Evolutionary conservation across 257 asterid genomes (phyloP).

Genomic region (Misopates orontium): DNA sequence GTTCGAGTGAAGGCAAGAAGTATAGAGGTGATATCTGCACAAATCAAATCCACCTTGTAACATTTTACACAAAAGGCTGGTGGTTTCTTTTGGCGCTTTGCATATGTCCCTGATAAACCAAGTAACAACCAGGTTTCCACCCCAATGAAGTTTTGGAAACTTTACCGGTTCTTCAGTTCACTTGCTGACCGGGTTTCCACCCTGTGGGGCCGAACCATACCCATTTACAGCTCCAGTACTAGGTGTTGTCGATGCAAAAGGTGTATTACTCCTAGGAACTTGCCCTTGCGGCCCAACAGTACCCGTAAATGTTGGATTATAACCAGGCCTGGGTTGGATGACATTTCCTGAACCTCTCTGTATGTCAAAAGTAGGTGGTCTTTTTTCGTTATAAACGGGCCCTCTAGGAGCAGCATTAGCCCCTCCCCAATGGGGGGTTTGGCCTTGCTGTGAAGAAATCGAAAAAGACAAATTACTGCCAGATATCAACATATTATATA

Average conservation of each 20-base stretch:
- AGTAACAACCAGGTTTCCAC: too few relatives aligned
- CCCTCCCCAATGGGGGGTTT: constrained; percentile 47
- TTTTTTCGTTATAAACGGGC: constrained; percentile 44
- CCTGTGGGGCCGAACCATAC: constrained; percentile 39
- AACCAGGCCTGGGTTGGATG: constrained; percentile 37
- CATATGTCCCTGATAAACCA: too few relatives aligned
- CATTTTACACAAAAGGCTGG: too few relatives aligned
- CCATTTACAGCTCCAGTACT: constrained; percentile 44
- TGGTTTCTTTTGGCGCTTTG: too few relatives aligned
- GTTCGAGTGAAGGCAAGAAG: too few relatives aligned
- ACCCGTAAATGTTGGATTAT: constrained; percentile 45
- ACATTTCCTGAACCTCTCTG: constrained; percentile 53
- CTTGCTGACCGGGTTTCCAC: constrained; percentile 55
- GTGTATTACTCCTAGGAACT: constrained; percentile 24
- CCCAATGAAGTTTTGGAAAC: too few relatives aligned
- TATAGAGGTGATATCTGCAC: too few relatives aligned
- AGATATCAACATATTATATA: background rate
- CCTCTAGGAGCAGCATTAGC: constrained; percentile 20
- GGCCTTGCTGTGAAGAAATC: constrained; percentile 46
- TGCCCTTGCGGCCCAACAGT: constrained; percentile 59
- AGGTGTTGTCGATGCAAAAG: constrained; percentile 22
- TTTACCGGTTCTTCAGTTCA: constrained; percentile 28
- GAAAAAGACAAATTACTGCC: constrained; percentile 9
- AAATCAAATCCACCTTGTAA: too few relatives aligned
- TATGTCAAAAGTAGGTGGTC: constrained; percentile 40